Percentiles rank a stretch among this genome's conserved stretches.
Conservation (phyloP, 345 rosid genomes). For the Mallotus nudiflorus region DNA sequence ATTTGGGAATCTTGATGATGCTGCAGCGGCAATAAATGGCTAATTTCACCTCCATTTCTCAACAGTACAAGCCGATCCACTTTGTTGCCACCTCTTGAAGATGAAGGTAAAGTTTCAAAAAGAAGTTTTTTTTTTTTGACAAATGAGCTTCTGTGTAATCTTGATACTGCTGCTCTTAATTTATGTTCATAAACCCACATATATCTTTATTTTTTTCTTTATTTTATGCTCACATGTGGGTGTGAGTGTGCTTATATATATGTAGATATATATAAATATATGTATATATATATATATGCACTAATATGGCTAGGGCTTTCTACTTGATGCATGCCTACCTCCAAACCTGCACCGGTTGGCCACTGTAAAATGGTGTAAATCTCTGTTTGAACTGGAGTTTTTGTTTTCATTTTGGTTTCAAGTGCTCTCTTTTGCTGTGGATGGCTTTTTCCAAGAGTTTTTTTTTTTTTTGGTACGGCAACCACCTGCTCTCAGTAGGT, state of each 20-base stretch:
- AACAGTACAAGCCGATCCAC: background rate
- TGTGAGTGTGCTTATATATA: no score
- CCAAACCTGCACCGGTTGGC: constrained; percentile 13
- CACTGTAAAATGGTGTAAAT: constrained; percentile 12
- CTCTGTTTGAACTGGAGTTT: constrained; percentile 12
- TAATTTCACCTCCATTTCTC: constrained; percentile 16
- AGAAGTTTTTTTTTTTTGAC: background rate
- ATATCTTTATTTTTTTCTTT: background rate
- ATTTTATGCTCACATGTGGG: no score
- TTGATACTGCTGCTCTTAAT: constrained; percentile 7
- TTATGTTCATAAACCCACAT: background rate
- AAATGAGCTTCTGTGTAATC: no score
- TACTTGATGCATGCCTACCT: background rate
- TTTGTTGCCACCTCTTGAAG: background rate
- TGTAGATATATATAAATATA: no score
- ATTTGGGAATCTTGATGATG: constrained; percentile 96
- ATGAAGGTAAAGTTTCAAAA: constrained; percentile 10
- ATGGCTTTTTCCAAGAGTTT: constrained; percentile 18
- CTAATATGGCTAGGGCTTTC: constrained; percentile 19
- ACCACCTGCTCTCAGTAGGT: constrained; percentile 26
- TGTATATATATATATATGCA: background rate
- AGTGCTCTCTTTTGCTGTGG: constrained; percentile 8
- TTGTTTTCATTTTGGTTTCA: constrained; percentile 5
- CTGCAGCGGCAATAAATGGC: constrained; percentile 89
- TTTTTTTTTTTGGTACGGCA: constrained; percentile 19